A percentile compares a stretch with the other conserved stretches of the same genome.
Evolutionary conservation across 805 yeast genomes (phyloP).

Genomic region (Cyberlindnera mycetangii): DNA sequence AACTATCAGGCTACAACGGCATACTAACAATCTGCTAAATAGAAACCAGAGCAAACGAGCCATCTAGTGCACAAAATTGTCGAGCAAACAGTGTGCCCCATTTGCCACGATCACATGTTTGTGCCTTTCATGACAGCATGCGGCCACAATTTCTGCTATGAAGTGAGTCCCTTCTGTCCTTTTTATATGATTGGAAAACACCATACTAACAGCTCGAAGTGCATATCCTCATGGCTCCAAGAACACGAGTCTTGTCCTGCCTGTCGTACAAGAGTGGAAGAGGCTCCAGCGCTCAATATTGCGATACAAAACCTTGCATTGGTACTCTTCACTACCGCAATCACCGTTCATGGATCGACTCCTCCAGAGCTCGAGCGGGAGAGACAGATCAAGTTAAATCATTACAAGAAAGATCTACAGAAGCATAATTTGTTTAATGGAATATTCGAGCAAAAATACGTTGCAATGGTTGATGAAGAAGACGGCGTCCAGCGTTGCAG

Average conservation of each 20-base stretch:
- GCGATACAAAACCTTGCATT: constrained; percentile 46
- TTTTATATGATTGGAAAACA: no score
- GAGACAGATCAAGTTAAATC: constrained; percentile 30
- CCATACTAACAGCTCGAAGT: constrained; percentile 21
- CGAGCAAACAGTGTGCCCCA: constrained; percentile 45
- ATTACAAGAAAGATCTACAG: constrained; percentile 40
- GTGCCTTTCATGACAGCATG: constrained; percentile 62
- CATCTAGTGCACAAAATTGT: constrained; percentile 22
- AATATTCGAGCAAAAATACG: constrained; percentile 43
- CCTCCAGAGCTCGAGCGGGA: constrained; percentile 24
- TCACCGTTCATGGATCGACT: not conserved
- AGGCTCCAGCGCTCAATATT: constrained; percentile 52
- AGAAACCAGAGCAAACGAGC: constrained; percentile 16
- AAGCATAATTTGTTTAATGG: constrained; percentile 44
- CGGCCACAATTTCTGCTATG: constrained; percentile 76
- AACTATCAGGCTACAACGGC: no score
- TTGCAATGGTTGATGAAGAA: constrained; percentile 53
- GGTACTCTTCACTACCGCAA: constrained; percentile 36
- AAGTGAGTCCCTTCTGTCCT: constrained; percentile 16
- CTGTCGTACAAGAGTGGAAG: constrained; percentile 50
- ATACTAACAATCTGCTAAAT: no score
- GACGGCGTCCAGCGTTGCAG: constrained; percentile 78
- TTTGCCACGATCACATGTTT: constrained; percentile 69
- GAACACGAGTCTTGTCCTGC: constrained; percentile 63
- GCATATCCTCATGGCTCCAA: constrained; percentile 62